Percentiles rank a stretch among this genome's conserved stretches.
Conservation (phyloP, 2,329 filamentous ascomycete species). For the Penicillium expansum region DNA sequence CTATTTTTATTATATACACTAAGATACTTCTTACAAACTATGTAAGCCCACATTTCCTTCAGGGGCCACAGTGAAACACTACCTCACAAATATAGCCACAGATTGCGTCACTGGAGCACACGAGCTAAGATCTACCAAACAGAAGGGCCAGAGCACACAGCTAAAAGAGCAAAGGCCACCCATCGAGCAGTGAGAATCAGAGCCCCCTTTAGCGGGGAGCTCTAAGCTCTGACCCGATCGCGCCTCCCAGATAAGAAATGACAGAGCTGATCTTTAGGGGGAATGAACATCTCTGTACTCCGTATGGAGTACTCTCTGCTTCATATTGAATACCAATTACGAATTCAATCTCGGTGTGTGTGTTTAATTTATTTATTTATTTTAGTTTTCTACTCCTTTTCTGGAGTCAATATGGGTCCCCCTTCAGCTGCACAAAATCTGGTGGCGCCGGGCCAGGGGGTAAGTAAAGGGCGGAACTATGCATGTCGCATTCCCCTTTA, state of each 20-base stretch:
- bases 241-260: constrained; percentile 14
- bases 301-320: background rate
- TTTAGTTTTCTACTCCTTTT: constrained; percentile 14
- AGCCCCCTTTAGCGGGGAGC: constrained; percentile 11
- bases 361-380: too few relatives aligned
- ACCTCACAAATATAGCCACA: background rate
- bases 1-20: background rate
- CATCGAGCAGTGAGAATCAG: constrained; percentile 13
- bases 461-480: background rate
- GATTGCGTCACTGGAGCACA: constrained; percentile 11
- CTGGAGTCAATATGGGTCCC: constrained; percentile 13
- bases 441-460: constrained; percentile 7
- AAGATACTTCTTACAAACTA: background rate
- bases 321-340: background rate
- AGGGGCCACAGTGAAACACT: background rate
- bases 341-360: background rate
- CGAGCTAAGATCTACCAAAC: constrained; percentile 10
- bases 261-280: constrained; percentile 12
- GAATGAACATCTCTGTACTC: background rate
- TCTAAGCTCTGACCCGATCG: constrained; percentile 13
- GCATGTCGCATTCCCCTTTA: background rate
- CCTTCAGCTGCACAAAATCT: constrained; percentile 19
- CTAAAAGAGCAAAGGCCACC: constrained; percentile 17
- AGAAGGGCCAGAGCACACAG: background rate
- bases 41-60: background rate